These are phyloP conservation scores for Claviceps digitariae DNA, from an alignment of 2,329 filamentous ascomycete genomes.

Conservation along the genomic window DNA sequence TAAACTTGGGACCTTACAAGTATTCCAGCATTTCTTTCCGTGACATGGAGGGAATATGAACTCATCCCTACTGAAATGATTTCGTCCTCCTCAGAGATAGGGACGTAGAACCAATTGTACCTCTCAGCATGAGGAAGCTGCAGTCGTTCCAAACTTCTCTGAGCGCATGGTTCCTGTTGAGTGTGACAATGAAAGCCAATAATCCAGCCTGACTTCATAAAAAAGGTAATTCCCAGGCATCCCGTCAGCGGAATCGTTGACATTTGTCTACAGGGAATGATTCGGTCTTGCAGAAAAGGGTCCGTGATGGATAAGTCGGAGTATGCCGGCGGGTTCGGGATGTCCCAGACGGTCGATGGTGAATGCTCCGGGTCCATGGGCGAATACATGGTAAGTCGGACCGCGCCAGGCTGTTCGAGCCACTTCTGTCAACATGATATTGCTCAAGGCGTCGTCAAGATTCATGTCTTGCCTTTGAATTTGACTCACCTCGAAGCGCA, in stretches of 20 bases:
- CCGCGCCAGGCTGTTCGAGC: background rate
- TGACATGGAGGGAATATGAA: background rate
- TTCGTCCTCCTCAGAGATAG: background rate
- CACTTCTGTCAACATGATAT: background rate
- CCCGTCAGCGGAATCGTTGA: background rate
- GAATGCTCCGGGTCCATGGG: no score
- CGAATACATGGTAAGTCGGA: no score
- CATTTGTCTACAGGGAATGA: background rate
- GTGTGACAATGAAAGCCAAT: background rate
- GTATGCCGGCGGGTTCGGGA: background rate
- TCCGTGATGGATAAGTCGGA: background rate
- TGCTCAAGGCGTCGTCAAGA: background rate
- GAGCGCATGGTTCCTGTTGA: background rate
- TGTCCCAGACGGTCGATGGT: background rate
- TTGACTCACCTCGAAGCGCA: background rate
- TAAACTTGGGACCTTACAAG: background rate
- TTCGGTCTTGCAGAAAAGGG: background rate
- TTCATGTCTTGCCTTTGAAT: background rate
- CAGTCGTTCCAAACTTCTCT: background rate
- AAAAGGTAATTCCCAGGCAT: background rate
- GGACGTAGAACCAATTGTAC: background rate
- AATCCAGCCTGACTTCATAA: background rate
- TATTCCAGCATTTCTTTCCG: background rate
- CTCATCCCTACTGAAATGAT: background rate
- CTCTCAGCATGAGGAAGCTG: background rate